These are phyloP conservation scores for Leccinum boreale DNA, from an alignment of 768 basidiomycete genomes.

Conservation along the genomic window DNA sequence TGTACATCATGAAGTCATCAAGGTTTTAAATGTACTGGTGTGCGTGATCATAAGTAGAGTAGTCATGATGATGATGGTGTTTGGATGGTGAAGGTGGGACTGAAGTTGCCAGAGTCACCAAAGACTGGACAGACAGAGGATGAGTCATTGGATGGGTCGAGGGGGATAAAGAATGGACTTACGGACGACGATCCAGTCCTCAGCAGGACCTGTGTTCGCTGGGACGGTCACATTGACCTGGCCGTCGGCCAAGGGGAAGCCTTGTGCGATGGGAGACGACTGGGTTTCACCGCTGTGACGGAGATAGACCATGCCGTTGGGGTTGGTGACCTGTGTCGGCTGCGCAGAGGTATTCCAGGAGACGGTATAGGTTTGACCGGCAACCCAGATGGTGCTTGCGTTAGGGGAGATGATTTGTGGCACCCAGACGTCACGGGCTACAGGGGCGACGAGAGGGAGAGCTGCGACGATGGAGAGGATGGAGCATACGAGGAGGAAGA, in stretches of 20 bases:
- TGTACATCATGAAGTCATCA: slow-evolving; percentile 18
- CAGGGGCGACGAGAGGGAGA: slow-evolving; percentile 23
- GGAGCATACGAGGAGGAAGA: slow-evolving; percentile 14
- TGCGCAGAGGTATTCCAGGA: slow-evolving; percentile 43
- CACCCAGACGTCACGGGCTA: slow-evolving; percentile 46
- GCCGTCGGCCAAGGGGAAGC: slow-evolving; percentile 37
- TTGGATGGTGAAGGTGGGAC: slow-evolving; percentile 42
- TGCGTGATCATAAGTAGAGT: not conserved
- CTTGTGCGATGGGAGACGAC: slow-evolving; percentile 35
- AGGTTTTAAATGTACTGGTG: not conserved
- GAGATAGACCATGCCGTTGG: slow-evolving; percentile 40
- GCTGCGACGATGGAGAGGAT: slow-evolving; percentile 29
- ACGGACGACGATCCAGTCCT: slow-evolving; percentile 44
- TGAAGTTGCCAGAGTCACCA: slow-evolving; percentile 53
- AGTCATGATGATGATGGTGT: slow-evolving; percentile 16
- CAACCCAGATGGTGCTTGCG: slow-evolving; percentile 37
- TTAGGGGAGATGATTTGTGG: slow-evolving; percentile 41
- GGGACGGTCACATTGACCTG: slow-evolving; percentile 40
- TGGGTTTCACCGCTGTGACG: slow-evolving; percentile 33
- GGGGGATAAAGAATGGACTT: slow-evolving; percentile 18
- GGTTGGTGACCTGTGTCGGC: slow-evolving; percentile 49
- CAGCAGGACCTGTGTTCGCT: slow-evolving; percentile 30
- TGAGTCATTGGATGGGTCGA: not conserved
- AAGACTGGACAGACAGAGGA: slow-evolving; percentile 35
- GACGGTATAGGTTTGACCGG: slow-evolving; percentile 39